These are phyloP conservation scores for Irpex lacteus DNA, from an alignment of 1,284 basidiomycete species.

Conservation along the genomic window DNA sequence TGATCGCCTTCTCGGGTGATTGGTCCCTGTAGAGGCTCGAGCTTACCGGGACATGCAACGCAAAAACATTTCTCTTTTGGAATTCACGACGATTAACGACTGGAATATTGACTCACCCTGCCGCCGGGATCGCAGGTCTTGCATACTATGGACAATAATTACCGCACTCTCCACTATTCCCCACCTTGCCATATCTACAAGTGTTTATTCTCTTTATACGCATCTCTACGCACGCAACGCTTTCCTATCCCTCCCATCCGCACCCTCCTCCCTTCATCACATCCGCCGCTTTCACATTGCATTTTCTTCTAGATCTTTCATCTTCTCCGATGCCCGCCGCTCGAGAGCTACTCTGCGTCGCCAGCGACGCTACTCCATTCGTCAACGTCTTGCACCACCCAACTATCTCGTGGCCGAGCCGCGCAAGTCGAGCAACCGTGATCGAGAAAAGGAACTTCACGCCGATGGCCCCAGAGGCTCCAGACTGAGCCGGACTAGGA, in stretches of 20 bases:
- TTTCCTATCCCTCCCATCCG: background rate
- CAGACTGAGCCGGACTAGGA: conserved; percentile 8
- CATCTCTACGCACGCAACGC: conserved; percentile 6
- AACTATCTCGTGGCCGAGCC: conserved; percentile 49
- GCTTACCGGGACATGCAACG: conserved; percentile 21
- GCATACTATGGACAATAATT: conserved; percentile 40
- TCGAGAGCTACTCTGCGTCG: conserved; percentile 10
- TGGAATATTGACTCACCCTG: conserved; percentile 25
- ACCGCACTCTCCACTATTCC: conserved; percentile 18
- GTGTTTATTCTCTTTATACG: conserved; percentile 38
- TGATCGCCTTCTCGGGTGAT: conserved; percentile 36
- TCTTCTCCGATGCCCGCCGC: conserved; percentile 21
- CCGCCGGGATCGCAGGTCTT: conserved; percentile 56
- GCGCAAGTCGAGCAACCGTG: conserved; percentile 28
- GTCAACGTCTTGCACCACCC: conserved; percentile 18
- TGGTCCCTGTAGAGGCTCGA: conserved; percentile 26
- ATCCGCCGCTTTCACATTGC: conserved; percentile 11
- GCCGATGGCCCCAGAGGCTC: conserved; percentile 12
- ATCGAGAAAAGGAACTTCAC: conserved; percentile 5
- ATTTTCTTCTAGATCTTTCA: conserved; percentile 20
- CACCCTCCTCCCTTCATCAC: conserved; percentile 10
- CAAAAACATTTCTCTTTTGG: conserved; percentile 4
- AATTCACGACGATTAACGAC: conserved; percentile 29
- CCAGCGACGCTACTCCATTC: conserved; percentile 28
- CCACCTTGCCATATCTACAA: conserved; percentile 27